These are phyloP conservation scores for Nicotiana knightiana DNA, from an alignment of 257 asterid species.

Conservation along the genomic window DNA sequence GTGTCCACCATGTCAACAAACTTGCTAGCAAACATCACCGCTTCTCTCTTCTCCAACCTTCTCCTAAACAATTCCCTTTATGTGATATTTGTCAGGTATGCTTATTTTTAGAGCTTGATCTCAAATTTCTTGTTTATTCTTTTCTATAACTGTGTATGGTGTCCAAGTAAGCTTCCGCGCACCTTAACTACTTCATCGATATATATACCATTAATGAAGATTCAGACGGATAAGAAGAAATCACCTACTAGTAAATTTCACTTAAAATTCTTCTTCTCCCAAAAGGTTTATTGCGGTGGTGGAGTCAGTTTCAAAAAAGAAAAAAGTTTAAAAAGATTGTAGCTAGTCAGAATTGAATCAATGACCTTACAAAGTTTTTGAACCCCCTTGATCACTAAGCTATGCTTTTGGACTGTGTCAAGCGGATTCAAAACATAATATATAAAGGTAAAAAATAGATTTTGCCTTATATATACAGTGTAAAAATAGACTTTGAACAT, in stretches of 20 bases:
- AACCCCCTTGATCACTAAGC: too few species aligned
- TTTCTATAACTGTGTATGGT: neutral
- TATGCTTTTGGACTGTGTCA: too few species aligned
- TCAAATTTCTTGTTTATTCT: neutral
- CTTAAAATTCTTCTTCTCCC: neutral
- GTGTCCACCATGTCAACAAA: slow-evolving; percentile 26
- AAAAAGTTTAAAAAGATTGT: too few species aligned
- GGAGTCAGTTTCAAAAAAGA: too few species aligned
- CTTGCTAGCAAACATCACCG: slow-evolving; percentile 35
- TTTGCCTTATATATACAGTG: too few species aligned
- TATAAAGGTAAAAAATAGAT: too few species aligned
- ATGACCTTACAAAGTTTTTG: too few species aligned
- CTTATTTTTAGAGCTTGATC: neutral
- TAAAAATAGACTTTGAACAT: too few species aligned
- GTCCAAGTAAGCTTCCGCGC: neutral
- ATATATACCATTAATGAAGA: neutral
- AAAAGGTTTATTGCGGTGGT: too few species aligned
- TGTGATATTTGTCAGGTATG: slow-evolving; percentile 73
- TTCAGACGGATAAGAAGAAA: neutral
- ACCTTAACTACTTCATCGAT: neutral
- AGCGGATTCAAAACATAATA: too few species aligned
- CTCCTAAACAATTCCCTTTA: slow-evolving; percentile 42
- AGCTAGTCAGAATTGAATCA: too few species aligned
- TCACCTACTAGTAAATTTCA: neutral
- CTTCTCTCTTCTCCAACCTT: slow-evolving; percentile 47